Percentiles rank a stretch among this genome's conserved stretches.
phyloP scores from a whole-genome alignment of 306 rosid species.

The Quercus agrifolia region DNA sequence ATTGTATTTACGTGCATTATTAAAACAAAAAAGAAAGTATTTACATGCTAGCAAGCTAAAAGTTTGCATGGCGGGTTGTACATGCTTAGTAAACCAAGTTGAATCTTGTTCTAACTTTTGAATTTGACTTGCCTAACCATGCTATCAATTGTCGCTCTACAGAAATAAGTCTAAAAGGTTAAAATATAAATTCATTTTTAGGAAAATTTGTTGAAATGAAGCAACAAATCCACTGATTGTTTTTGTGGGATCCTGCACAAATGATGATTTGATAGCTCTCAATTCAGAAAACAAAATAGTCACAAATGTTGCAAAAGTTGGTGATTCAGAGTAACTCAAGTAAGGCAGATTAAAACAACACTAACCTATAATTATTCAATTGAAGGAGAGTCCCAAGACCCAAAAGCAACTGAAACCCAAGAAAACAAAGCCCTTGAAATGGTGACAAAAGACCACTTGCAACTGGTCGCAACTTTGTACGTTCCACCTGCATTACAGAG shows the following conservation, averaged over 20 bases:
- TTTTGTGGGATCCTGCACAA: not conserved
- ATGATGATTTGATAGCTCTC: not conserved
- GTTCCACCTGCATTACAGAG: slow-evolving; percentile 70
- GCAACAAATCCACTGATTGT: not conserved
- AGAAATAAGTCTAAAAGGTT: not conserved
- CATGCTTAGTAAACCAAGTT: too few species aligned
- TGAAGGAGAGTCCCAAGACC: slow-evolving; percentile 89
- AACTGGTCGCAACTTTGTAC: slow-evolving; percentile 82
- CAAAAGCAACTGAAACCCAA: slow-evolving; percentile 82
- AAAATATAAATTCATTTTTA: not conserved
- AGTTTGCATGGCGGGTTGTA: too few species aligned
- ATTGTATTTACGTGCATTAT: too few species aligned
- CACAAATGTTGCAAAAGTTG: not conserved
- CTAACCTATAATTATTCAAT: slow-evolving; percentile 77
- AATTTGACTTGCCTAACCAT: not conserved
- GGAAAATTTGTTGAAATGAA: not conserved
- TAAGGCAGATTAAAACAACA: slow-evolving; percentile 9
- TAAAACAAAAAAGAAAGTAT: too few species aligned
- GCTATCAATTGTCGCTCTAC: not conserved
- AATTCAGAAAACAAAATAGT: too few species aligned
- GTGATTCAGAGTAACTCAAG: not conserved
- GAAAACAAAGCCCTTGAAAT: slow-evolving; percentile 79
- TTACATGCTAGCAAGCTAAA: too few species aligned
- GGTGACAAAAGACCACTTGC: slow-evolving; percentile 92
- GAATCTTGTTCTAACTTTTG: too few species aligned